phyloP scores from a whole-genome alignment of 352 stramenopile genomes.

The Globisporangium nagaii region DNA sequence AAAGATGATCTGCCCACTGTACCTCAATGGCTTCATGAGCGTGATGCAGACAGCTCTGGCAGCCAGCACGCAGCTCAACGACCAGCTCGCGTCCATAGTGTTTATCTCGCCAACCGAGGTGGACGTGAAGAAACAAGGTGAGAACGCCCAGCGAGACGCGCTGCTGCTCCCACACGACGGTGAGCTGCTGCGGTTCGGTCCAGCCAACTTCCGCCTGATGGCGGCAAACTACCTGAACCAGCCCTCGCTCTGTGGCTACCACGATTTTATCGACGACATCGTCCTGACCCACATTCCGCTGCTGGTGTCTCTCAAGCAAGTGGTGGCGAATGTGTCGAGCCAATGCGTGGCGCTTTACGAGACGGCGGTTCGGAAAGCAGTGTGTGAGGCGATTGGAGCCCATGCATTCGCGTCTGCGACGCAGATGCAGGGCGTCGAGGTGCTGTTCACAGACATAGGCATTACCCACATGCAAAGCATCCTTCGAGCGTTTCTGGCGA shows the following conservation, averaged over 20 bases:
- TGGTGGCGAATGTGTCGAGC: constrained; percentile 44
- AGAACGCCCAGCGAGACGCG: constrained; percentile 19
- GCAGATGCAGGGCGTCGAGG: constrained; percentile 40
- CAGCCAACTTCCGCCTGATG: constrained; percentile 19
- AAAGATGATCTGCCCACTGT: constrained; percentile 33
- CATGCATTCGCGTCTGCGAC: constrained; percentile 22
- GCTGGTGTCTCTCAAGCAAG: constrained; percentile 28
- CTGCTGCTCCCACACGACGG: constrained; percentile 31
- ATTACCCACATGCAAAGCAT: constrained; percentile 54
- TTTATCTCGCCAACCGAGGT: constrained; percentile 46
- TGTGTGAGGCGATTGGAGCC: constrained; percentile 23
- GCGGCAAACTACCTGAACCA: constrained; percentile 34
- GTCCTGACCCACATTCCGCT: constrained; percentile 37
- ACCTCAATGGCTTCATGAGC: constrained; percentile 29
- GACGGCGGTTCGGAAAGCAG: constrained; percentile 25
- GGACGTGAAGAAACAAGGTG: constrained; percentile 21
- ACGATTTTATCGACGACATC: constrained; percentile 58
- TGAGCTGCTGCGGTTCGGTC: constrained; percentile 22
- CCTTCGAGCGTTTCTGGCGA: constrained; percentile 41
- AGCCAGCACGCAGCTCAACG: constrained; percentile 33
- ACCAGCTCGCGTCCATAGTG: constrained; percentile 36
- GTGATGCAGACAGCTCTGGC: constrained; percentile 32
- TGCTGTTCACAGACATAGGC: constrained; percentile 38
- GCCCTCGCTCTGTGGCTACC: constrained; percentile 40
- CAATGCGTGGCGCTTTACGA: constrained; percentile 42